Percentiles rank a stretch among this genome's conserved stretches.
phyloP scores from a whole-genome alignment of 2,329 filamentous ascomycete genomes.

The Ambrosiella cleistominuta region DNA sequence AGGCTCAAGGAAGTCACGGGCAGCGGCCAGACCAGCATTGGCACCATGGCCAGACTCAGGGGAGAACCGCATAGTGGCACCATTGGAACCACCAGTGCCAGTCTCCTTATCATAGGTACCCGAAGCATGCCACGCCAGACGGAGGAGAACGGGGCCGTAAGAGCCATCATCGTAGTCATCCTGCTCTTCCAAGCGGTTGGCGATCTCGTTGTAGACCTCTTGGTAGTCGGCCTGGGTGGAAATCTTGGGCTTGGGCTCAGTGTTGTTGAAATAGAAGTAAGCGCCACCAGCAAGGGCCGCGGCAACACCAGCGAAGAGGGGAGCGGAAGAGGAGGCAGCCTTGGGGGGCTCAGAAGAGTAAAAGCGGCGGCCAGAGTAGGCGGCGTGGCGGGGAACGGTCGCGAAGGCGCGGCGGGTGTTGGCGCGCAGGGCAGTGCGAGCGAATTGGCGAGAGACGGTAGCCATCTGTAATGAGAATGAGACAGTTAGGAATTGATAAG shows the following conservation, averaged over 20 bases:
- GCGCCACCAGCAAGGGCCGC: slow-evolving; percentile 44
- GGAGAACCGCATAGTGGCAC: slow-evolving; percentile 88
- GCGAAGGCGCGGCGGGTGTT: slow-evolving; percentile 39
- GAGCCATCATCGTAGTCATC: slow-evolving; percentile 94
- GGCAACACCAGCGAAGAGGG: slow-evolving; percentile 41
- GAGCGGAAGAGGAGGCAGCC: slow-evolving; percentile 26
- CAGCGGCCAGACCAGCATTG: slow-evolving; percentile 74
- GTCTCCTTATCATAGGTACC: slow-evolving; percentile 85
- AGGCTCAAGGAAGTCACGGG: slow-evolving; percentile 83
- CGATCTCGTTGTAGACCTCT: slow-evolving; percentile 82
- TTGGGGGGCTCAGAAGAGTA: slow-evolving; percentile 53
- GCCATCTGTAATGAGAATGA: slow-evolving; percentile 17
- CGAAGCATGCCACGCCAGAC: slow-evolving; percentile 84
- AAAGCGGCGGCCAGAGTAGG: slow-evolving; percentile 56
- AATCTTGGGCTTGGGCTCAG: slow-evolving; percentile 33
- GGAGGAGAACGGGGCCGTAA: slow-evolving; percentile 79
- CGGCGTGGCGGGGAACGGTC: slow-evolving; percentile 44
- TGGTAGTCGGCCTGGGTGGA: slow-evolving; percentile 82
- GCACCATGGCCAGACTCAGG: slow-evolving; percentile 82
- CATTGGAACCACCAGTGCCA: slow-evolving; percentile 81
- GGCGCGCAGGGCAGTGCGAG: slow-evolving; percentile 41
- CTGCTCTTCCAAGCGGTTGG: slow-evolving; percentile 63
- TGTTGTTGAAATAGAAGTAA: slow-evolving; percentile 47
- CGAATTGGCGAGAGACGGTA: slow-evolving; percentile 34
- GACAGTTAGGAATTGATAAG: slow-evolving; percentile 1